Percentiles rank a stretch among this genome's conserved stretches.
Evolutionary conservation across 305 asterid species (phyloP).

Genomic region (Rubia peregrina): DNA sequence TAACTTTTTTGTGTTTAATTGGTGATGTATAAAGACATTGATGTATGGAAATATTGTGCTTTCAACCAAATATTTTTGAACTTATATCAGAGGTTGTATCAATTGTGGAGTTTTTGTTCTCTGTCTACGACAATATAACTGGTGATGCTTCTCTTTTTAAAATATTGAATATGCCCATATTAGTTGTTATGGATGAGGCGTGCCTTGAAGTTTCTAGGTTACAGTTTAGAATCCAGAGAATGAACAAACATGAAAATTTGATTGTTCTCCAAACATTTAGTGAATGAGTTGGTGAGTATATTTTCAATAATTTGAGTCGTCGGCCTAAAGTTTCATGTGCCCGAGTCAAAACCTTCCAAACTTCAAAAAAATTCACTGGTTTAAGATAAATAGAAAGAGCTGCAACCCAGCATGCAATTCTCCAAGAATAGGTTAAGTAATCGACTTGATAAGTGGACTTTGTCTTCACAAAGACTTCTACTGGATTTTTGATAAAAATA

Average conservation of each 20-base stretch:
- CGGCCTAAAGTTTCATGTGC: too few relatives aligned
- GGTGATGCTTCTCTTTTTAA: slow-evolving; percentile 57
- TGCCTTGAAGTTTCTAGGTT: slow-evolving; percentile 85
- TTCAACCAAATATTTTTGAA: not conserved
- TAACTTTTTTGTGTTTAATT: not conserved
- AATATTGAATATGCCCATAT: slow-evolving; percentile 64
- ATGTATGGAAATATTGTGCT: too few relatives aligned
- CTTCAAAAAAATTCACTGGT: too few relatives aligned
- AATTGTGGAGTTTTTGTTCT: not conserved
- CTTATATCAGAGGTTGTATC: not conserved
- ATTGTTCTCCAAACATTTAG: slow-evolving; percentile 94
- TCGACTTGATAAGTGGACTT: too few relatives aligned
- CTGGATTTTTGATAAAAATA: too few relatives aligned
- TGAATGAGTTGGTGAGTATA: slow-evolving; percentile 84
- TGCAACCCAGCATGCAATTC: too few relatives aligned
- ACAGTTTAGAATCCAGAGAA: slow-evolving; percentile 86
- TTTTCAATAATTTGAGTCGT: not conserved
- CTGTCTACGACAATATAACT: slow-evolving; percentile 58
- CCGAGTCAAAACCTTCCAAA: too few relatives aligned
- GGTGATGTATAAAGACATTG: not conserved
- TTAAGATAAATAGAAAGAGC: too few relatives aligned
- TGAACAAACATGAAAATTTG: slow-evolving; percentile 84
- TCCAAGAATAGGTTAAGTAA: too few relatives aligned
- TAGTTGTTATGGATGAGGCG: slow-evolving; percentile 94
- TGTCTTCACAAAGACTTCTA: too few relatives aligned